Base-by-base conservation (phyloP, 768 basidiomycete species). In the Podaxis carcinomalis region DNA sequence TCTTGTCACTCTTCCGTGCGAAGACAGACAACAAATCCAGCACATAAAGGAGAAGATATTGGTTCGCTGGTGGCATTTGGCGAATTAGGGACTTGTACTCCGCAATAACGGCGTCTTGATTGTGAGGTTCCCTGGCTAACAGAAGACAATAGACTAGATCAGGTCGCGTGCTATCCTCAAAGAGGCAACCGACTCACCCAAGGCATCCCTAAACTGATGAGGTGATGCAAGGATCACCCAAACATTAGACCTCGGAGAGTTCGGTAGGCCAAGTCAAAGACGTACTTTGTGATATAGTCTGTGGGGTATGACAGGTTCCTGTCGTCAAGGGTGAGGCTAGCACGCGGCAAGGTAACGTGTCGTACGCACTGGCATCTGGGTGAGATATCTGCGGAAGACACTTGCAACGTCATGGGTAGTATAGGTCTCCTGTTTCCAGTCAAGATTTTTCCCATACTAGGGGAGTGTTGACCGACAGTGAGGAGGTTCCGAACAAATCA, bases 381-480 rank as follows among this genome's bases (percentile, higher is more conserved):
- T 98, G 53, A 99, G 85, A 74, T 93, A 99, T 77, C 96, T 78
- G 62, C 96, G 84, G 69, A 98, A 94, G 57, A 99, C 94, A 67
- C 92, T 97, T 19, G 96, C 96, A 54, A 97, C 94, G 71, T 99
- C 96, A 71, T 99, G 96, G 13, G 93, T 84, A n/a, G 90, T 96
- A 72, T 89, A 98, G 19, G 82, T 78, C 68, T 91, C 88, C 62
- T 84, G 77, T 68, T 87, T 88, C 95, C 96, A 98, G 66, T 97
- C 90, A 44, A 99, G 77, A 56, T 86, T 83, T 75, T 97, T 98
- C 62, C 96, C 96, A 67, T 93, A 99, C 95, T 96, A 68, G 37
- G 42, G 32, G 59, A 59, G 57, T 21, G 39, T 57, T 51, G 27
- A 39, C 13, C 11, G 62, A 47, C 36, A 19, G 36, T 19, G 49